Conservation (phyloP, 352 stramenopile species). For the Elongisporangium prolatum region DNA sequence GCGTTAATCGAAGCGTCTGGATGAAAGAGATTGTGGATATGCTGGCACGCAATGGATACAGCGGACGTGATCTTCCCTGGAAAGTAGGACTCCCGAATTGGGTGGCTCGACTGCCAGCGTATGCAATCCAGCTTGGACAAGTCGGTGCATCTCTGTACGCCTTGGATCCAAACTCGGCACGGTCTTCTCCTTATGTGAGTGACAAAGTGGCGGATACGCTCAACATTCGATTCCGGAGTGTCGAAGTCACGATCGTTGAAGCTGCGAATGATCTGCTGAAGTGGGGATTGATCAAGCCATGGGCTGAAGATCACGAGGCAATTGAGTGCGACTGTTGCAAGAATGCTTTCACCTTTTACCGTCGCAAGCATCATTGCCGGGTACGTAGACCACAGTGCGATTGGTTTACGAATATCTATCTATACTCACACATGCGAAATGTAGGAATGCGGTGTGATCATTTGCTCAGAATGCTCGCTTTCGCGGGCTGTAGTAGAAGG, state of each 20-base stretch:
- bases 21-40: constrained; percentile 88
- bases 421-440: not conserved
- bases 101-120: constrained; percentile 80
- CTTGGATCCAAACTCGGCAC: constrained; percentile 44
- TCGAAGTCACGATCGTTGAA: constrained; percentile 65
- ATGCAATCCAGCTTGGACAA: constrained; percentile 82
- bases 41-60: constrained; percentile 80
- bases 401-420: not conserved
- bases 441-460: constrained; percentile 85
- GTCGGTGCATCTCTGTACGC: constrained; percentile 72
- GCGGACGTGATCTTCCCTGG: constrained; percentile 81
- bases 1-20: constrained; percentile 79
- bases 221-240: constrained; percentile 68
- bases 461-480: constrained; percentile 83
- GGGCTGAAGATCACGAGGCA: constrained; percentile 83
- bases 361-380: constrained; percentile 79
- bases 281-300: constrained; percentile 85
- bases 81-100: constrained; percentile 75
- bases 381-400: constrained; percentile 19
- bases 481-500: constrained; percentile 82
- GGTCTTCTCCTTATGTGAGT: constrained; percentile 72
- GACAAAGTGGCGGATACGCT: constrained; percentile 80
- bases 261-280: constrained; percentile 80
- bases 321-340: constrained; percentile 69
- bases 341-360: constrained; percentile 78